phyloP scores from a whole-genome alignment of 2,329 filamentous ascomycete species.

The Zymoseptoria pseudotritici region DNA sequence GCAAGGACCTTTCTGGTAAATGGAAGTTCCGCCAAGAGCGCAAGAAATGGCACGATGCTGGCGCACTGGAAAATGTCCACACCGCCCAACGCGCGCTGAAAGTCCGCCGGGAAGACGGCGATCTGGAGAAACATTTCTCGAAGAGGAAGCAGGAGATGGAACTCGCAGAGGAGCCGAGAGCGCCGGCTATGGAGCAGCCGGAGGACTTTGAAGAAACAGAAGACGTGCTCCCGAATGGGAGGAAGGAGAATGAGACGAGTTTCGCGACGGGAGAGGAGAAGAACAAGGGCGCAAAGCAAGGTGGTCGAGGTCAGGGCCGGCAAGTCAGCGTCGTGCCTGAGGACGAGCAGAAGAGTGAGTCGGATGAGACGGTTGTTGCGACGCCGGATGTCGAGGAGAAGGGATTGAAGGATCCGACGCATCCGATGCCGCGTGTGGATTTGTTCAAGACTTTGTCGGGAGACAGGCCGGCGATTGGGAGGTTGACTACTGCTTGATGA shows the following conservation, averaged over 20 bases:
- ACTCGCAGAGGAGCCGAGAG: constrained; percentile 22
- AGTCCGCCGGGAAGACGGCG: constrained; percentile 20
- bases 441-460: background rate
- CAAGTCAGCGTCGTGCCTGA: background rate
- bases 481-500: background rate
- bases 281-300: background rate
- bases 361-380: background rate
- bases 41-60: constrained; percentile 25
- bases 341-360: background rate
- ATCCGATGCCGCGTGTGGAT: background rate
- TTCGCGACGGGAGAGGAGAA: background rate
- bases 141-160: constrained; percentile 21
- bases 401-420: background rate
- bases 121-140: constrained; percentile 25
- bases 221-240: constrained; percentile 12
- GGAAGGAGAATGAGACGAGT: constrained; percentile 10
- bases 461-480: background rate
- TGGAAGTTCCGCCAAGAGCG: constrained; percentile 21
- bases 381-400: background rate
- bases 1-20: constrained; percentile 17
- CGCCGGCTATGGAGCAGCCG: constrained; percentile 22
- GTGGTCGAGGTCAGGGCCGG: background rate
- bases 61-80: constrained; percentile 29
- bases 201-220: constrained; percentile 2
- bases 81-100: constrained; percentile 24